Evolutionary conservation across 345 rosid genomes (phyloP).

Genomic region (Acer negundo): DNA sequence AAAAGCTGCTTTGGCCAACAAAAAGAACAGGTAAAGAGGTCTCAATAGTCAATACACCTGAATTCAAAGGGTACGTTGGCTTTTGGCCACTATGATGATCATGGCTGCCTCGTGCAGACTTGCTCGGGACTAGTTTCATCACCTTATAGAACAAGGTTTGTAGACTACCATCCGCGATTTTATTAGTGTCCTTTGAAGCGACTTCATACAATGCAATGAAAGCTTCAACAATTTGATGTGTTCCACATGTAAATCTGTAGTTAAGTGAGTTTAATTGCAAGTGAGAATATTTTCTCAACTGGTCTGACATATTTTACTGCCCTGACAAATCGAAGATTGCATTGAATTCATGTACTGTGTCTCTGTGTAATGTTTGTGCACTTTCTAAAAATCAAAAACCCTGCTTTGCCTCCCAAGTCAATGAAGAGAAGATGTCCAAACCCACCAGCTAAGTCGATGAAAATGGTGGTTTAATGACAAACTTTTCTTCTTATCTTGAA

Average conservation of each 20-base stretch:
- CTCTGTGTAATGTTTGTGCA: slow-evolving; percentile 6
- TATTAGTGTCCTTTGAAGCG: neutral
- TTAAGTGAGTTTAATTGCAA: slow-evolving; percentile 28
- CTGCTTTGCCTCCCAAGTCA: neutral
- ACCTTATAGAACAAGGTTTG: neutral
- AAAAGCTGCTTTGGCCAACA: slow-evolving; percentile 22
- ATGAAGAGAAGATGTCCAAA: neutral
- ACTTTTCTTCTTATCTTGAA: neutral
- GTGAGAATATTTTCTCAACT: slow-evolving; percentile 38
- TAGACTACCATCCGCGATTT: neutral
- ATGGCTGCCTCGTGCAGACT: slow-evolving; percentile 1
- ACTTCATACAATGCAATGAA: slow-evolving; percentile 13
- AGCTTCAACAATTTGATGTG: slow-evolving; percentile 25
- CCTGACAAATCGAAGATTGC: slow-evolving; percentile 22
- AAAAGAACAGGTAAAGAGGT: neutral
- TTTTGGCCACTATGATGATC: neutral
- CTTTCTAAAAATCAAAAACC: neutral
- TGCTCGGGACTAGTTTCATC: slow-evolving; percentile 16
- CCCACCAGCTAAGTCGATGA: neutral
- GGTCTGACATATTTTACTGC: slow-evolving; percentile 29
- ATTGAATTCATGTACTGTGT: slow-evolving; percentile 20
- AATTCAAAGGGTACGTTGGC: slow-evolving; percentile 1
- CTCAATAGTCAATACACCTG: neutral
- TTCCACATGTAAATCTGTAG: slow-evolving; percentile 49
- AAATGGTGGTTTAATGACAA: neutral